Percentiles rank a stretch among this genome's conserved stretches.
phyloP scores from a whole-genome alignment of 2,329 filamentous ascomycete species.

The Apiospora aurea region DNA sequence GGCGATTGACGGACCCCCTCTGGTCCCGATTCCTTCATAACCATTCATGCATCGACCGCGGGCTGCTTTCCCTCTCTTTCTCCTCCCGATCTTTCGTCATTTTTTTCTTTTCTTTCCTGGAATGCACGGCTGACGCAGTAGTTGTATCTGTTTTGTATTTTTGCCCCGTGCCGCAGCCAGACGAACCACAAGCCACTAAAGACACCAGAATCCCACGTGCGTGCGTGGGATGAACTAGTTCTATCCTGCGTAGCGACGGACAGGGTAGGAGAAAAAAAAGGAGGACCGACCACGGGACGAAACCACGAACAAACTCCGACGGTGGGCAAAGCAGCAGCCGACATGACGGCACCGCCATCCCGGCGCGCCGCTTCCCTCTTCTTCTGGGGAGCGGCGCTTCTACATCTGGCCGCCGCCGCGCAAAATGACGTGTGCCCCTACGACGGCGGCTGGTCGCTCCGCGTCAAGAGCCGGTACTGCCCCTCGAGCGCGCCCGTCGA shows the following conservation, averaged over 20 bases:
- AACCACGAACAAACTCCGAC: background rate
- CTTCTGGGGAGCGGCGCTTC: background rate
- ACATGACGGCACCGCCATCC: background rate
- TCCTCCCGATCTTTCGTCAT: too few species aligned
- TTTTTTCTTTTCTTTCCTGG: background rate
- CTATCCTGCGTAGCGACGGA: background rate
- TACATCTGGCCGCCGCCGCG: background rate
- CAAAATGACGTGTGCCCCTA: background rate
- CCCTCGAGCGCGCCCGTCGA: slow-evolving; percentile 11
- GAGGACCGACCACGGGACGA: background rate
- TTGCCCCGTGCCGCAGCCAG: background rate
- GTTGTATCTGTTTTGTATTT: background rate
- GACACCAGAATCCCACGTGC: background rate
- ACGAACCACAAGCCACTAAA: background rate
- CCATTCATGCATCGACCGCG: background rate
- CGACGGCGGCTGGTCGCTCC: slow-evolving; percentile 15
- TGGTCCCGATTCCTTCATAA: background rate
- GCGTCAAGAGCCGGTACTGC: slow-evolving; percentile 1
- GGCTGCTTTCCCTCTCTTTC: background rate
- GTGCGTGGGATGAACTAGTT: background rate
- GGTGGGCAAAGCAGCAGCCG: background rate
- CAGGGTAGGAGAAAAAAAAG: background rate
- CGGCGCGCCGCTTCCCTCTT: background rate
- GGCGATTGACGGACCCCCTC: background rate
- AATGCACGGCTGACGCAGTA: background rate